A percentile compares a stretch with the other conserved stretches of the same genome.
Evolutionary conservation across 2,329 filamentous ascomycete genomes (phyloP).

Genomic region (Didymosphaeria variabile): DNA sequence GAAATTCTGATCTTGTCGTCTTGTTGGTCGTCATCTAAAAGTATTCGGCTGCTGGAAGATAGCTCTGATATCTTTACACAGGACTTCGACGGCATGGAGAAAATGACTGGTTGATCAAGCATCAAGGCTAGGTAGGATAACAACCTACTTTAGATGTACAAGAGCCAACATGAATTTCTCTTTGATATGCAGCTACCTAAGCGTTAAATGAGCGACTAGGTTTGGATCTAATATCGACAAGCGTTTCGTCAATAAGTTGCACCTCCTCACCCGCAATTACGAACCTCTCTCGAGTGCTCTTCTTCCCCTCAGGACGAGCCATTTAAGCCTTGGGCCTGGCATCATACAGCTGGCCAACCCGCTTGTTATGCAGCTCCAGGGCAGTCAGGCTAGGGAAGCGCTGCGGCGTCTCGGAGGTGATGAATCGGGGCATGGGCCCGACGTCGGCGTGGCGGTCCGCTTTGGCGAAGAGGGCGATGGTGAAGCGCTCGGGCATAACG

Average conservation of each 20-base stretch:
- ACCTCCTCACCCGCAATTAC: neutral
- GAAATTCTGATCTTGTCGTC: neutral
- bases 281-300: neutral
- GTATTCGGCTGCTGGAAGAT: neutral
- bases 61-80: neutral
- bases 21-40: neutral
- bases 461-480: conserved; percentile 44
- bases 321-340: conserved; percentile 1
- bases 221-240: neutral
- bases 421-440: conserved; percentile 11
- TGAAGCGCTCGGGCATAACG: conserved; percentile 39
- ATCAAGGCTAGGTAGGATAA: neutral
- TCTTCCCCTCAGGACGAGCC: neutral
- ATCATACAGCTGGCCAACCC: conserved; percentile 11
- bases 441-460: conserved; percentile 35
- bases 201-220: neutral
- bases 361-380: conserved; percentile 16
- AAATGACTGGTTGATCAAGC: neutral
- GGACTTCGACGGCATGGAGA: neutral
- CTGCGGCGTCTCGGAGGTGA: conserved; percentile 13
- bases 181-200: neutral
- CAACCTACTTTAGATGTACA: neutral
- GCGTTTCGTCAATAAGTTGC: neutral
- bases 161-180: neutral
- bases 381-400: conserved; percentile 12